These are phyloP conservation scores for Poteriospumella lacustris DNA, from an alignment of 108 stramenopile genomes.

Conservation along the genomic window DNA sequence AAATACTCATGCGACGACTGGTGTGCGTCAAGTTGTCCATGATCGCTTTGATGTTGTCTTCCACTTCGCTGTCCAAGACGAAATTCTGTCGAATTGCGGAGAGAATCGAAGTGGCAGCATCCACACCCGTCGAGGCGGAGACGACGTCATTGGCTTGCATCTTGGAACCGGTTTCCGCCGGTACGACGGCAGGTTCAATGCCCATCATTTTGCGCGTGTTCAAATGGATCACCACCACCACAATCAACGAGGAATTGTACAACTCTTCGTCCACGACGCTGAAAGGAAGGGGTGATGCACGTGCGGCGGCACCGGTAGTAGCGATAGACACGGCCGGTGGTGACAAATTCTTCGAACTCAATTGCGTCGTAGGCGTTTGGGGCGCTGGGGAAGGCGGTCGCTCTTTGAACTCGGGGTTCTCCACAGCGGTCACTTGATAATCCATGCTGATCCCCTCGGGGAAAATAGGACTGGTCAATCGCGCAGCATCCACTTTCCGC, in stretches of 20 bases:
- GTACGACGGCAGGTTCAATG: not conserved
- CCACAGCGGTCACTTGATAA: not conserved
- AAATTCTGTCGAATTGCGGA: not conserved
- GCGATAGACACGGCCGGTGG: no score
- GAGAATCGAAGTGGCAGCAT: not conserved
- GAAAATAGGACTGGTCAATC: not conserved
- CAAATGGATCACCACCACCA: not conserved
- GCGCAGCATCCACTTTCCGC: not conserved
- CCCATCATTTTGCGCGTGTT: not conserved
- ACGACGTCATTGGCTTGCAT: not conserved
- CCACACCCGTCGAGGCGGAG: not conserved
- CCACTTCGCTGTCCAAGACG: not conserved
- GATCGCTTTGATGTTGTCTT: not conserved
- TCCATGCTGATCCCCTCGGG: slow-evolving; percentile 2
- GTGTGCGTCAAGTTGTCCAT: not conserved
- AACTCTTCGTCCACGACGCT: not conserved
- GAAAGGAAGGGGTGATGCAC: not conserved
- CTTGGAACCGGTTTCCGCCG: not conserved
- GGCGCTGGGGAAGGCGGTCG: no score
- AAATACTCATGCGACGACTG: slow-evolving; percentile 13
- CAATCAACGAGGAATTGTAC: not conserved
- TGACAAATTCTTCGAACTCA: not conserved
- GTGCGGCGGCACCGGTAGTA: not conserved
- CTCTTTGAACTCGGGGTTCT: not conserved
- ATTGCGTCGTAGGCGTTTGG: not conserved